Conservation (phyloP, 2,329 filamentous ascomycete species). For the Uncinocarpus reesii region DNA sequence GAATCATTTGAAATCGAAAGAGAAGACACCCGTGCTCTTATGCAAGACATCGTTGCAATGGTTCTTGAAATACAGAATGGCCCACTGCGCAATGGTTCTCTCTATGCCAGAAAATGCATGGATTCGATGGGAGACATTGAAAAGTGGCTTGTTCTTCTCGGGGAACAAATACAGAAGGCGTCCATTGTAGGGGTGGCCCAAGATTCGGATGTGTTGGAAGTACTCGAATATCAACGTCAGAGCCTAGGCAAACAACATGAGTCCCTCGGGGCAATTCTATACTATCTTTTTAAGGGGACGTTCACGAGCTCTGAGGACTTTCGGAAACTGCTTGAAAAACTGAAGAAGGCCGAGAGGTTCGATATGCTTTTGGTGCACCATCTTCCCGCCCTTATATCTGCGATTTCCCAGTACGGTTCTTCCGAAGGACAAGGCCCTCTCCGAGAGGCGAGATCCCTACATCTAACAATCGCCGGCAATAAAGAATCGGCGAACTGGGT, state of each 20-base stretch:
- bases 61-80: slow-evolving; percentile 49
- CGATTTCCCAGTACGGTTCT: slow-evolving; percentile 68
- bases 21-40: slow-evolving; percentile 44
- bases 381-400: slow-evolving; percentile 66
- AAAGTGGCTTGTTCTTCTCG: slow-evolving; percentile 62
- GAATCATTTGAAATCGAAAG: slow-evolving; percentile 54
- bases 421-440: slow-evolving; percentile 60
- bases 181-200: slow-evolving; percentile 60
- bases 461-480: slow-evolving; percentile 56
- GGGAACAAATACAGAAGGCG: slow-evolving; percentile 64
- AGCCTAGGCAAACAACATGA: slow-evolving; percentile 87
- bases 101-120: slow-evolving; percentile 65
- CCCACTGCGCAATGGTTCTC: slow-evolving; percentile 42
- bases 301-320: slow-evolving; percentile 65
- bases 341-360: slow-evolving; percentile 66
- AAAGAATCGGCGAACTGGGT: slow-evolving; percentile 61
- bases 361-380: slow-evolving; percentile 69
- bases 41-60: slow-evolving; percentile 46
- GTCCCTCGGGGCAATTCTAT: slow-evolving; percentile 67
- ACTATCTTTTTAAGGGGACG: slow-evolving; percentile 64
- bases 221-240: slow-evolving; percentile 66
- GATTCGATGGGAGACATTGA: slow-evolving; percentile 66
- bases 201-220: slow-evolving; percentile 59
- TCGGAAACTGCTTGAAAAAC: slow-evolving; percentile 54
- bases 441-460: slow-evolving; percentile 58